Conservation (phyloP, 208 protist species). For the Entamoeba dispar region DNA sequence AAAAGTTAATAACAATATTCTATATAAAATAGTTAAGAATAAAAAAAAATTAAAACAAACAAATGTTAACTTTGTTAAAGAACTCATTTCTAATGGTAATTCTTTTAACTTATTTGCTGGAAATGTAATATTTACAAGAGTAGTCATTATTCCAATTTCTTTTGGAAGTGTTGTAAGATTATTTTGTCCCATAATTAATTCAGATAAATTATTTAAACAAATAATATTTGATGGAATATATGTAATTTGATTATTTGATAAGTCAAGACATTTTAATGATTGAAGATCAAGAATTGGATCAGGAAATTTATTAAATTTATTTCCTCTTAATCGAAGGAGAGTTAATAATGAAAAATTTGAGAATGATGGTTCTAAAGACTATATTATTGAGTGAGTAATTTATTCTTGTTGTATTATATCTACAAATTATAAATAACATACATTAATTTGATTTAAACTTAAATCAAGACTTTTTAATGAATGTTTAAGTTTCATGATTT, state of each 20-base stretch:
- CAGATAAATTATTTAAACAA: neutral
- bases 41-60: neutral
- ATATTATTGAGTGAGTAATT: too few relatives aligned
- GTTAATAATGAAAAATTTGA: neutral
- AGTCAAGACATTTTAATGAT: neutral
- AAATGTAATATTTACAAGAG: neutral
- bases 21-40: too few relatives aligned
- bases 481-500: neutral
- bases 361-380: neutral
- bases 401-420: neutral
- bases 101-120: neutral
- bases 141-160: neutral
- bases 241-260: neutral
- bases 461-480: neutral
- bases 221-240: neutral
- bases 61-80: neutral
- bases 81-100: neutral
- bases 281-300: neutral
- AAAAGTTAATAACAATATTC: too few relatives aligned
- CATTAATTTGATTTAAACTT: neutral
- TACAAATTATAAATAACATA: neutral
- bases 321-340: neutral
- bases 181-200: neutral
- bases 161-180: neutral
- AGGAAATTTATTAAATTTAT: neutral